These are phyloP conservation scores for Tylopilus intermedius DNA, from an alignment of 768 basidiomycete species.

Conservation along the genomic window DNA sequence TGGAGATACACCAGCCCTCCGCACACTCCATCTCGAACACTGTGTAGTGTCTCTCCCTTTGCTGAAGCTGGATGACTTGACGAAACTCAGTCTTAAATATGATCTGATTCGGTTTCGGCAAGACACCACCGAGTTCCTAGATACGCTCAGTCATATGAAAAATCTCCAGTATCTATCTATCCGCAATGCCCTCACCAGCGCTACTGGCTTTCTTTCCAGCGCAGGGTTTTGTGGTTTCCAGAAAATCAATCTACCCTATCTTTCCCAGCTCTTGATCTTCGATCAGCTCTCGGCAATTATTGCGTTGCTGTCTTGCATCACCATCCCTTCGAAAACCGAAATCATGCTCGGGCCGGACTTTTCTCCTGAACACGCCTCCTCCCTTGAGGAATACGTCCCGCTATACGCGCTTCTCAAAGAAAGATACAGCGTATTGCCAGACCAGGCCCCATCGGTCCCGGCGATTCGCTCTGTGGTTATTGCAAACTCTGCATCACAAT, in stretches of 20 bases:
- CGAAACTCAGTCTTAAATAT: neutral
- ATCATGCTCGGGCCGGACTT: neutral
- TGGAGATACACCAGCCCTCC: neutral
- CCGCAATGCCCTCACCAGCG: neutral
- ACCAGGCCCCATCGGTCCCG: neutral
- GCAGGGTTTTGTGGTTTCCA: neutral
- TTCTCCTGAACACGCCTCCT: neutral
- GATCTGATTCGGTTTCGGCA: neutral
- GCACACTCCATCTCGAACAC: neutral
- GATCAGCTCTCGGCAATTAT: neutral
- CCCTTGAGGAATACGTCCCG: neutral
- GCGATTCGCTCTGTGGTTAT: neutral
- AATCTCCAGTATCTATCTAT: neutral
- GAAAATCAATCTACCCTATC: neutral
- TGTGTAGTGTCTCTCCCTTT: neutral
- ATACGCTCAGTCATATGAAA: neutral
- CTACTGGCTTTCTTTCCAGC: neutral
- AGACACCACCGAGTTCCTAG: neutral
- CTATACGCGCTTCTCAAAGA: neutral
- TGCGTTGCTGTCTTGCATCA: neutral
- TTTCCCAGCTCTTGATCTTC: neutral
- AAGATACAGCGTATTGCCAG: neutral
- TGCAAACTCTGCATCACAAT: neutral
- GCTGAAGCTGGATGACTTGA: neutral
- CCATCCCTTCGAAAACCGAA: neutral